Conservation (phyloP, 208 protist genomes). For the Acanthamoeba sp. region DNA sequence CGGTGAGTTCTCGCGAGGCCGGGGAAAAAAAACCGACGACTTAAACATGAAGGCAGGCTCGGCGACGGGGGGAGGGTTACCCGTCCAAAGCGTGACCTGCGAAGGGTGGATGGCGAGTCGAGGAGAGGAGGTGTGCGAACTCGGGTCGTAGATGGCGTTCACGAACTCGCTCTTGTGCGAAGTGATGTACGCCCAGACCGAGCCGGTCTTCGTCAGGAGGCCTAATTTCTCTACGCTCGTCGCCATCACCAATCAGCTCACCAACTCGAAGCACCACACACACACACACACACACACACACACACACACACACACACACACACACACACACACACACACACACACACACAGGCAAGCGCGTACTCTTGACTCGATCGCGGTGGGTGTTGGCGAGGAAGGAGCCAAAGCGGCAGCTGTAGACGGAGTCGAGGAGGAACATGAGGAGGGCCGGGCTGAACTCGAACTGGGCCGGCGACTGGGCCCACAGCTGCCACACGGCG, state of each 20-base stretch:
- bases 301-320: not conserved
- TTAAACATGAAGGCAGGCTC: no score
- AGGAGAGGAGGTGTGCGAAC: not conserved
- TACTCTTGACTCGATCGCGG: not conserved
- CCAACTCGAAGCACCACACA: no score
- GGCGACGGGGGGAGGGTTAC: not conserved
- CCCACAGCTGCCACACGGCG: slow-evolving; percentile 59
- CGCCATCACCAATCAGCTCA: no score
- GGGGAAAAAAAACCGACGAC: not conserved
- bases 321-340: not conserved
- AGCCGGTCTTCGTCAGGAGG: not conserved
- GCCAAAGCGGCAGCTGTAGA: slow-evolving; percentile 38
- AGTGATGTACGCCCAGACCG: slow-evolving; percentile 1
- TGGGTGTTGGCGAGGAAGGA: slow-evolving; percentile 23
- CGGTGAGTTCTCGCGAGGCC: no score
- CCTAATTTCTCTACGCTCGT: not conserved
- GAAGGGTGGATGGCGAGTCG: not conserved
- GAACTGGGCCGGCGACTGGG: not conserved
- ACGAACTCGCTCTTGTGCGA: not conserved
- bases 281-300: no score
- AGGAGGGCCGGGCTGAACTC: not conserved
- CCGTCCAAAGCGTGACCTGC: slow-evolving; percentile 26
- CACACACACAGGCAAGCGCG: not conserved
- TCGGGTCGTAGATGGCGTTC: not conserved
- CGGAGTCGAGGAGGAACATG: slow-evolving; percentile 25